Evolutionary conservation across 2,329 filamentous ascomycete genomes (phyloP).

Genomic region (Hypoxylon sp.): DNA sequence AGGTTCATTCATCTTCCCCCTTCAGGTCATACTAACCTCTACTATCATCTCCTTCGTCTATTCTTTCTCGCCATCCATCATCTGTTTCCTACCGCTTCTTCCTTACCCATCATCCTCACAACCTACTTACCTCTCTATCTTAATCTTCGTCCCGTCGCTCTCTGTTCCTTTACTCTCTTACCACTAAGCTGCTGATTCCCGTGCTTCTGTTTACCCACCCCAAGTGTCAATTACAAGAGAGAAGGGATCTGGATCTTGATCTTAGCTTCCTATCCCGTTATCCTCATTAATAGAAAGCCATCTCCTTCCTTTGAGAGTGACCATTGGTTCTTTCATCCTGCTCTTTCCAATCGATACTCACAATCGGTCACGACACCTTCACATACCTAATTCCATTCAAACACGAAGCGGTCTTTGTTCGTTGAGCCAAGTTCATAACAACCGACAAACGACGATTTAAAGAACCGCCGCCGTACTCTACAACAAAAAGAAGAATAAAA

Average conservation of each 20-base stretch:
- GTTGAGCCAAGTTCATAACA: constrained; percentile 47
- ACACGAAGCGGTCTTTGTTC: constrained; percentile 47
- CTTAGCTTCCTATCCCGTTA: constrained; percentile 48
- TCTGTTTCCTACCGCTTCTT: constrained; percentile 44
- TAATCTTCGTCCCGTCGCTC: constrained; percentile 56
- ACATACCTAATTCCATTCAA: constrained; percentile 44
- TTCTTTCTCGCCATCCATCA: constrained; percentile 32
- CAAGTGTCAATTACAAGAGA: constrained; percentile 45
- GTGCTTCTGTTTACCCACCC: constrained; percentile 45
- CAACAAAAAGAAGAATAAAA: constrained; percentile 31
- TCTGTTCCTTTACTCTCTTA: constrained; percentile 52
- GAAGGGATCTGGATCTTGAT: constrained; percentile 49
- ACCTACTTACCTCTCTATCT: constrained; percentile 41
- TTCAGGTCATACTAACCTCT: constrained; percentile 44
- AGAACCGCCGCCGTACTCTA: constrained; percentile 40
- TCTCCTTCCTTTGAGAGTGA: constrained; percentile 52
- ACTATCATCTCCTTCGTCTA: constrained; percentile 46
- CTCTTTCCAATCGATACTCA: constrained; percentile 38
- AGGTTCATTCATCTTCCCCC: constrained; percentile 41
- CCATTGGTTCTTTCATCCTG: constrained; percentile 48
- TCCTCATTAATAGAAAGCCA: constrained; percentile 48
- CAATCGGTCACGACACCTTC: constrained; percentile 44
- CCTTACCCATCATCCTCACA: constrained; percentile 49
- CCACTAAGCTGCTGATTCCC: constrained; percentile 47
- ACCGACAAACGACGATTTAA: constrained; percentile 41